Evolutionary conservation across 169 alveolate genomes (phyloP).

Genomic region (Theileria parva): DNA sequence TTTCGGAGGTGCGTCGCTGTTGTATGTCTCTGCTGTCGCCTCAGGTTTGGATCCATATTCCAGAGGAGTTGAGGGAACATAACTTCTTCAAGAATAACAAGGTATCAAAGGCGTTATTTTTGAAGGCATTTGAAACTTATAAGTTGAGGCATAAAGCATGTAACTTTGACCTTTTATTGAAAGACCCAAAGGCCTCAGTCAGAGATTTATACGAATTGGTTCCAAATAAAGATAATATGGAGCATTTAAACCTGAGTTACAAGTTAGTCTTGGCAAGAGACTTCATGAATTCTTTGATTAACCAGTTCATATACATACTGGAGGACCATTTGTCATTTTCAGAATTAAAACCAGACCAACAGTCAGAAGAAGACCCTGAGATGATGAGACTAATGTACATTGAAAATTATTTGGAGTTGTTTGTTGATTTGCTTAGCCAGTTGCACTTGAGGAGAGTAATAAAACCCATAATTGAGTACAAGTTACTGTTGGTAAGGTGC

Average conservation of each 20-base stretch:
- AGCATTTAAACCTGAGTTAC: constrained; percentile 27
- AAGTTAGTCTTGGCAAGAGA: constrained; percentile 47
- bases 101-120: constrained; percentile 34
- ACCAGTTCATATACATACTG: constrained; percentile 58
- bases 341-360: not conserved
- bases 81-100: constrained; percentile 49
- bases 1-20: constrained; percentile 46
- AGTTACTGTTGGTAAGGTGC: constrained; percentile 56
- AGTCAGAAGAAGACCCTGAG: constrained; percentile 14
- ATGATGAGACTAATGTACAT: constrained; percentile 60
- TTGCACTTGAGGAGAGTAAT: constrained; percentile 51
- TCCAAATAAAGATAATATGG: constrained; percentile 1
- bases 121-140: constrained; percentile 24
- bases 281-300: constrained; percentile 52
- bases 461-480: constrained; percentile 58
- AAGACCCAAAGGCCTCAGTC: constrained; percentile 12
- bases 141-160: constrained; percentile 24
- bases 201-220: constrained; percentile 21
- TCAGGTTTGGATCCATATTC: constrained; percentile 58
- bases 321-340: constrained; percentile 44
- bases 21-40: constrained; percentile 64
- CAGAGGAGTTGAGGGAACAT: constrained; percentile 34
- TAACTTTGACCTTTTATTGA: constrained; percentile 3
- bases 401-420: constrained; percentile 58
- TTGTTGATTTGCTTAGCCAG: constrained; percentile 59